Conservation (phyloP, 768 basidiomycete genomes). For the Amanita thiersii region DNA sequence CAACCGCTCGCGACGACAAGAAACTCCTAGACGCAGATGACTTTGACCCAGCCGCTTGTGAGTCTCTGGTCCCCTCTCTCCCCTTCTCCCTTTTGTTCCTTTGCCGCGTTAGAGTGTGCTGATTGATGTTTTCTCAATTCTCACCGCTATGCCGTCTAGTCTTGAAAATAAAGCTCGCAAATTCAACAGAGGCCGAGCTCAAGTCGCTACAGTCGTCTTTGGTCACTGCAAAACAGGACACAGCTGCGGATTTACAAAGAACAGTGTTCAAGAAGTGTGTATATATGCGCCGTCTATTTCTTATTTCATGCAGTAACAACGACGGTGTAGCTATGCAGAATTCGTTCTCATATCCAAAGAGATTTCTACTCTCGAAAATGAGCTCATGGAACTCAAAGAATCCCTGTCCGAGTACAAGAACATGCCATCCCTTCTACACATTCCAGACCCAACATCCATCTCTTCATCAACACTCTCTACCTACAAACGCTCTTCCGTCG, state of each 20-base stretch:
- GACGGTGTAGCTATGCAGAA: constrained; percentile 74
- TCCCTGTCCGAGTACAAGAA: constrained; percentile 91
- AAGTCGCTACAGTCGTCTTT: constrained; percentile 71
- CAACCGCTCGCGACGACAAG: constrained; percentile 44
- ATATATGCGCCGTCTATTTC: background rate
- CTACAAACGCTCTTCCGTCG: constrained; percentile 80
- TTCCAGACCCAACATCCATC: constrained; percentile 71
- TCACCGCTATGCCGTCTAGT: constrained; percentile 28
- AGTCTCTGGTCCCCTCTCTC: constrained; percentile 21
- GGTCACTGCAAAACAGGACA: constrained; percentile 59
- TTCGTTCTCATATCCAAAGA: constrained; percentile 97
- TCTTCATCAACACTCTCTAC: constrained; percentile 35
- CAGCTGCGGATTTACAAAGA: constrained; percentile 73
- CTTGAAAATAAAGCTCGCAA: constrained; percentile 80
- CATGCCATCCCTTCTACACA: constrained; percentile 88
- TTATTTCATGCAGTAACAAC: constrained; percentile 1
- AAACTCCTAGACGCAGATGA: constrained; percentile 64
- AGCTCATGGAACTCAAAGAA: constrained; percentile 96
- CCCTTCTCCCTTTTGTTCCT: background rate
- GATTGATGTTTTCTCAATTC: too few relatives aligned
- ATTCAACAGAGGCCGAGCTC: constrained; percentile 79
- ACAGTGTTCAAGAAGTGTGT: constrained; percentile 91
- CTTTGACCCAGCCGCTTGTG: constrained; percentile 88
- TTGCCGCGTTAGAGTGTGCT: background rate
- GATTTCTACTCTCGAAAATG: constrained; percentile 91